These are phyloP conservation scores for Aristolochia californica DNA, from an alignment of 164 flowering plant genomes.

Conservation along the genomic window DNA sequence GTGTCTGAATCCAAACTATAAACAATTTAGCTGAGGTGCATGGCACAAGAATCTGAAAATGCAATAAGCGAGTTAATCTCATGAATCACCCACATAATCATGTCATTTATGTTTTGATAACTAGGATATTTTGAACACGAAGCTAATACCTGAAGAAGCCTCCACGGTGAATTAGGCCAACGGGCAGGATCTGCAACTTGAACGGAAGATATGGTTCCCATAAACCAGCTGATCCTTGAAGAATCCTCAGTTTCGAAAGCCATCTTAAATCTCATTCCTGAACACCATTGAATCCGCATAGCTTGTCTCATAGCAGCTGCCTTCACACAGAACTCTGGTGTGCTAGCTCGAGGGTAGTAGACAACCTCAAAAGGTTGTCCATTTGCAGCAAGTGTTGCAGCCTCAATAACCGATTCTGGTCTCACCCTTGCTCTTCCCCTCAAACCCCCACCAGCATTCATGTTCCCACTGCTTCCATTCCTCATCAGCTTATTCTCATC, in stretches of 20 bases:
- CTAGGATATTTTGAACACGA: not conserved
- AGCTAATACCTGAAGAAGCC: constrained; percentile 74
- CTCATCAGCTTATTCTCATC: constrained; percentile 37
- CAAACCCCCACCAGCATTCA: constrained; percentile 15
- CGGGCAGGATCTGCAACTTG: constrained; percentile 75
- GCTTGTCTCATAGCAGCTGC: constrained; percentile 55
- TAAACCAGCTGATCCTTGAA: constrained; percentile 92
- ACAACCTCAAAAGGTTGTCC: constrained; percentile 75
- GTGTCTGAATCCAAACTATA: too few species aligned
- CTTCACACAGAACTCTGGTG: constrained; percentile 85
- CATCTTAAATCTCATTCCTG: constrained; percentile 98
- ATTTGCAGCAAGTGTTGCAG: constrained; percentile 52
- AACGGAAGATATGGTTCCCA: constrained; percentile 82
- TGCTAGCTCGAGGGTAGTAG: constrained; percentile 79
- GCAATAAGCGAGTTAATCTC: too few species aligned
- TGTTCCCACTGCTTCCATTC: constrained; percentile 20
- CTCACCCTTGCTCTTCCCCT: constrained; percentile 34
- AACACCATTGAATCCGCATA: constrained; percentile 59
- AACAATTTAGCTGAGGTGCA: too few species aligned
- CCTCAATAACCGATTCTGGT: constrained; percentile 59
- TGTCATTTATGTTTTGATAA: too few species aligned
- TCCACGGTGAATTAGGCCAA: constrained; percentile 97
- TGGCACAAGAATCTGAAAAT: too few species aligned
- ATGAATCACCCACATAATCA: too few species aligned
- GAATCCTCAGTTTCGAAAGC: constrained; percentile 95